Evolutionary conservation across 1,284 basidiomycete genomes (phyloP).

Genomic region (Retiboletus flavoniger): DNA sequence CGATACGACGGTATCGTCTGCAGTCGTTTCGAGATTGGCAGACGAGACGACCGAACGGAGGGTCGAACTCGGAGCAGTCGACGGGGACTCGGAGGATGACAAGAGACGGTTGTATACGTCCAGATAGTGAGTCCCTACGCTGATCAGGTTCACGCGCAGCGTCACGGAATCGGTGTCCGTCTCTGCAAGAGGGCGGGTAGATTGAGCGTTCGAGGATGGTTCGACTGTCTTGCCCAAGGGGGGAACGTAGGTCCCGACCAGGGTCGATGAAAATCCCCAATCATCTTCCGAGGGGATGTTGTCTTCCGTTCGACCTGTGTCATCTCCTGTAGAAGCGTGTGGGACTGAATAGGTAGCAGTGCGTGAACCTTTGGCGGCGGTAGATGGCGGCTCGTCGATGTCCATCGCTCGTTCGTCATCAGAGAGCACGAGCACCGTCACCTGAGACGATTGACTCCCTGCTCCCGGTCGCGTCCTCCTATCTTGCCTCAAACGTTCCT

Average conservation of each 20-base stretch:
- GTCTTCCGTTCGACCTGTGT: not conserved
- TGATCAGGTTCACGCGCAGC: constrained; percentile 47
- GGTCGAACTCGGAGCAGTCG: constrained; percentile 11
- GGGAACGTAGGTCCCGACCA: constrained; percentile 24
- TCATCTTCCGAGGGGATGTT: constrained; percentile 35
- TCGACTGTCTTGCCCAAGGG: constrained; percentile 19
- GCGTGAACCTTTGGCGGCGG: constrained; percentile 2
- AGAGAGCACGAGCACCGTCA: constrained; percentile 23
- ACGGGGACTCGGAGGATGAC: not conserved
- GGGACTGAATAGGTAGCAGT: not conserved
- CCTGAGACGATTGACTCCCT: constrained; percentile 24
- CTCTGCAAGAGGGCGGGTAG: not conserved
- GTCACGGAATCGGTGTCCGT: constrained; percentile 27
- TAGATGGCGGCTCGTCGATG: constrained; percentile 18
- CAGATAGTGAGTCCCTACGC: constrained; percentile 34
- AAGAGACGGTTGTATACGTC: constrained; percentile 19
- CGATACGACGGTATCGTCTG: constrained; percentile 60
- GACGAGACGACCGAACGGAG: constrained; percentile 37
- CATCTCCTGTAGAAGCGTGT: not conserved
- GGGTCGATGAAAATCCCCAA: constrained; percentile 27
- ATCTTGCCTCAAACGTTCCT: not conserved
- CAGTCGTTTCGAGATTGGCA: constrained; percentile 61
- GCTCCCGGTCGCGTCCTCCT: constrained; percentile 11
- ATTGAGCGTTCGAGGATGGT: constrained; percentile 3
- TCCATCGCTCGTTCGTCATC: constrained; percentile 33